Evolutionary conservation across 805 yeast species (phyloP), one percentile per base, ranked within the genome.

Genomic region (Candida khao-thaluensis): DNA sequence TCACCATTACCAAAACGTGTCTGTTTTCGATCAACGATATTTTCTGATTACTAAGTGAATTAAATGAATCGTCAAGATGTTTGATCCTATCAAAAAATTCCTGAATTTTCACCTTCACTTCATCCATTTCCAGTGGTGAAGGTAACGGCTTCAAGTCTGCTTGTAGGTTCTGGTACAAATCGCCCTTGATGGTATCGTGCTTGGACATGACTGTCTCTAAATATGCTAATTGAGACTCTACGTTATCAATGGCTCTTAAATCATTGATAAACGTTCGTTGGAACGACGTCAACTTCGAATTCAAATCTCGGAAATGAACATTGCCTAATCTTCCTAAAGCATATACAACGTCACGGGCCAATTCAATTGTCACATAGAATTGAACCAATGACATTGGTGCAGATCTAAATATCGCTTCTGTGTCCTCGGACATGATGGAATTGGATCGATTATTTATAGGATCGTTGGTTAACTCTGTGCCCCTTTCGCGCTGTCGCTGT

Each of bases 101-200:
- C 2, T 42, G 38, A 9, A 67, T 52, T 24, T 52, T 51, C 8
- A 43, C 47, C 37, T 50, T 54, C 37, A 64, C 50, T 11, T 53
- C 57, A 44, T 66, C 71, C 54, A 66, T 55, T 26, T 63, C 69
- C 8, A 67, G 55, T 2, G 58, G 35, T 5, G 62, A 36, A 4
- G 70, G 70, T 30, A 66, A 52, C 3, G 79, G 78, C 37, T 76
- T 69, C 50, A 85, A 75, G 43, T 90, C 87, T 3, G 72, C 65
- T 29, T 81, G 44, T 27, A 59, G 44, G 21, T 55, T 54, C 31
- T 54, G 54, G 35, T 42, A 52, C 2, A 52, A 39, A 39, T 62
- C 66, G 5, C 53, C 50, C 36, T 49, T 54, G 5, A 55, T 30
- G 2, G 63, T 54, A 11, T 50, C 50, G 46, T 58, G 60, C 38